Percentiles rank a stretch among this genome's conserved stretches.
Conservation (phyloP, 2,329 filamentous ascomycete genomes). For the Hymenoscyphus infarciens region DNA sequence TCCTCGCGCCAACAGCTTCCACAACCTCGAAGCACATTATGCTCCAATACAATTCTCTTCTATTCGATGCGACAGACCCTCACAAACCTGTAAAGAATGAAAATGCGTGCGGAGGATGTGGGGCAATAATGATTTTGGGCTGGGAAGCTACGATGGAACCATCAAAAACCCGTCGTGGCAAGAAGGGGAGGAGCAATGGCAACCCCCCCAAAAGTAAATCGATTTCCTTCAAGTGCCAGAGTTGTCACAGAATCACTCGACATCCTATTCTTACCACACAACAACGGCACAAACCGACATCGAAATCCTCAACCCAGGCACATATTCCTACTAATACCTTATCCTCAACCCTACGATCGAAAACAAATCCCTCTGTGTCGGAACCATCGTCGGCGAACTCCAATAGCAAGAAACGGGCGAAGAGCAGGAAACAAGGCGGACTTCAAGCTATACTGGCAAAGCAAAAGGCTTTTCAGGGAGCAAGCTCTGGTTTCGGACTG, state of each 20-base stretch:
- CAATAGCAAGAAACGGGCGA: slow-evolving; percentile 63
- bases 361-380: slow-evolving; percentile 21
- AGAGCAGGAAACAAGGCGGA: slow-evolving; percentile 57
- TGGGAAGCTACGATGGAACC: slow-evolving; percentile 25
- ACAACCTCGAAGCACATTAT: slow-evolving; percentile 58
- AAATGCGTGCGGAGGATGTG: slow-evolving; percentile 56
- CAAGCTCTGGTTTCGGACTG: slow-evolving; percentile 32
- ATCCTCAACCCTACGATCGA: neutral
- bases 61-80: slow-evolving; percentile 45
- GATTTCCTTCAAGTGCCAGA: slow-evolving; percentile 31
- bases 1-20: slow-evolving; percentile 50
- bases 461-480: slow-evolving; percentile 23
- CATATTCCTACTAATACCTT: neutral
- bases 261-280: slow-evolving; percentile 14
- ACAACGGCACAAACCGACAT: slow-evolving; percentile 6
- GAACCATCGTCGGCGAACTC: slow-evolving; percentile 44
- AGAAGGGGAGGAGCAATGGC: slow-evolving; percentile 10
- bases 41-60: slow-evolving; percentile 48
- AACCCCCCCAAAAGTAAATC: slow-evolving; percentile 12
- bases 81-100: slow-evolving; percentile 49
- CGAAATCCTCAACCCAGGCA: neutral
- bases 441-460: slow-evolving; percentile 57
- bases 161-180: slow-evolving; percentile 7
- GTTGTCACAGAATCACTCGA: slow-evolving; percentile 29
- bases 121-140: slow-evolving; percentile 56